These are phyloP conservation scores for Cetraspora pellucida DNA, from an alignment of 192 early-diverging fungal species.

Conservation along the genomic window DNA sequence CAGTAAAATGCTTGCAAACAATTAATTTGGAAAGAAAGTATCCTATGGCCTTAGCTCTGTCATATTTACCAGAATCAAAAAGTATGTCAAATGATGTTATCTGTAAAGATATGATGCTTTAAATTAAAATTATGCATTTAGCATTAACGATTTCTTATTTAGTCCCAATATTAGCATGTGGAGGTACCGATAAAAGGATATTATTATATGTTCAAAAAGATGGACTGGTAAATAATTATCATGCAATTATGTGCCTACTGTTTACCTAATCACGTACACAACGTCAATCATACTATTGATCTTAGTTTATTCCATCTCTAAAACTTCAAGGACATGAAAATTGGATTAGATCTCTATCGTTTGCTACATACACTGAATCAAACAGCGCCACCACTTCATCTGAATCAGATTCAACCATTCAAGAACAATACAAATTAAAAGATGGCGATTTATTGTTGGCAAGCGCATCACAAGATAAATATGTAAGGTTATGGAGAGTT, in stretches of 20 bases:
- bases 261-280: neutral
- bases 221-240: constrained; percentile 36
- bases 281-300: neutral
- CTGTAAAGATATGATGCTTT: no score
- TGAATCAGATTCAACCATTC: constrained; percentile 14
- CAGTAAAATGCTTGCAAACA: constrained; percentile 64
- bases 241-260: neutral
- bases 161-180: constrained; percentile 74
- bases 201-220: constrained; percentile 63
- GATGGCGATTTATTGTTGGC: constrained; percentile 85
- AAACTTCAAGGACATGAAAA: constrained; percentile 87
- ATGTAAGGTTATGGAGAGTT: constrained; percentile 90
- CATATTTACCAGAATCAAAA: constrained; percentile 65
- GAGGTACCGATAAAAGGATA: constrained; percentile 79
- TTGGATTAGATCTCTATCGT: constrained; percentile 86
- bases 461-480: constrained; percentile 88
- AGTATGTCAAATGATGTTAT: constrained; percentile 31
- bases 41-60: constrained; percentile 67
- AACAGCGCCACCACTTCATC: neutral
- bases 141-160: neutral
- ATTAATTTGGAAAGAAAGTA: constrained; percentile 68
- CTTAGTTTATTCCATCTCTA: constrained; percentile 64
- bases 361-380: constrained; percentile 60
- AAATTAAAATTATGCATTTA: no score
- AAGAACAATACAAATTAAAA: constrained; percentile 56